Percentiles rank a stretch among this genome's conserved stretches.
These are phyloP conservation scores for Sphagnum tenellum DNA, from an alignment of 225 moss, liverwort and hornwort species.

Conservation along the genomic window DNA sequence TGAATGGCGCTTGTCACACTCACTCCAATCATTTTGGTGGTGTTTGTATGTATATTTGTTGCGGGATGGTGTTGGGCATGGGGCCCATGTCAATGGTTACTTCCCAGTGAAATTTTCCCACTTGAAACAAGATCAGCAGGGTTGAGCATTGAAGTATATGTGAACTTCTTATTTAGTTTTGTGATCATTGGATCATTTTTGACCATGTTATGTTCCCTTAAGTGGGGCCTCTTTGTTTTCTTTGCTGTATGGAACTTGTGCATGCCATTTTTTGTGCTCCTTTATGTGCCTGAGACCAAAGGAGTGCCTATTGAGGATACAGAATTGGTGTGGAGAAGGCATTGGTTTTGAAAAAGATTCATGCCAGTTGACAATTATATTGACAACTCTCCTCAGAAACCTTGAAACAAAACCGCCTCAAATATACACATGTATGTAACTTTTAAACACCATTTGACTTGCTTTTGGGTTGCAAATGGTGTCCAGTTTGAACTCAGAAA, in stretches of 20 bases:
- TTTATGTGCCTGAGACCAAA: conserved; percentile 2
- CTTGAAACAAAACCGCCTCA: no score
- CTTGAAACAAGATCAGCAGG: neutral
- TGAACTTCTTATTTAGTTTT: conserved; percentile 1
- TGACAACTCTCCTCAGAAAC: neutral
- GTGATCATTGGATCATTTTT: neutral
- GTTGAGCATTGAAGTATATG: neutral
- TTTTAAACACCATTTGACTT: no score
- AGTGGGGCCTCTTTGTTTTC: conserved; percentile 4
- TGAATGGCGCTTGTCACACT: neutral
- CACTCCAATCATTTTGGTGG: neutral
- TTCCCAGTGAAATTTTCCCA: conserved; percentile 4
- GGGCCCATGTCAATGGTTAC: conserved; percentile 3
- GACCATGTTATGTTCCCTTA: conserved; percentile 1
- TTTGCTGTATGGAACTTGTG: neutral
- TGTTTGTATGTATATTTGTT: neutral
- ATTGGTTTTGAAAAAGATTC: conserved; percentile 6
- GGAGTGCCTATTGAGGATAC: conserved; percentile 4
- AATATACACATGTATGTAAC: no score
- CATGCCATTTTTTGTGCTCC: conserved; percentile 1
- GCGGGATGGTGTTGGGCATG: conserved; percentile 1
- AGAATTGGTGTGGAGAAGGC: neutral
- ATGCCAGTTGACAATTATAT: neutral
- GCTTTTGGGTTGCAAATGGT: no score
- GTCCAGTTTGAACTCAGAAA: no score